A percentile compares a stretch with the other conserved stretches of the same genome.
phyloP scores from a whole-genome alignment of 805 yeast species.

The Lipomyces mesembrius region DNA sequence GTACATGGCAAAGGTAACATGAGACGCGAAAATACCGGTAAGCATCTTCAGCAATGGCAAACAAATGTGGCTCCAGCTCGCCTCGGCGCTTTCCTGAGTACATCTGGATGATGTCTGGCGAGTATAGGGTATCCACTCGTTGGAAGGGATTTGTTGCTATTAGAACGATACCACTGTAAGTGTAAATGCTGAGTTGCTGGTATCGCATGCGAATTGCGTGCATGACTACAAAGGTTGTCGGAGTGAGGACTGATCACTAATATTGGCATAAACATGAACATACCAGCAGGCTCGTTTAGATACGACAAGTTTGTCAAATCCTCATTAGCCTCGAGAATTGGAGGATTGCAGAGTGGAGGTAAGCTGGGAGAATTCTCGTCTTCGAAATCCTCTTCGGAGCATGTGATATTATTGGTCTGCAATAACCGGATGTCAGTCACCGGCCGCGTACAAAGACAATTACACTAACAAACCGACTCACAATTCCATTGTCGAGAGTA shows the following conservation, averaged over 20 bases:
- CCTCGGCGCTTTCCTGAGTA: slow-evolving; percentile 93
- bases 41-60: slow-evolving; percentile 98
- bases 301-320: slow-evolving; percentile 92
- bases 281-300: slow-evolving; percentile 84
- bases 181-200: slow-evolving; percentile 86
- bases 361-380: slow-evolving; percentile 55
- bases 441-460: background rate
- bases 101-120: slow-evolving; percentile 91
- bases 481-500: slow-evolving; percentile 55
- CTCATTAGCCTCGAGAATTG: slow-evolving; percentile 88
- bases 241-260: background rate
- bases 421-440: background rate
- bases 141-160: slow-evolving; percentile 97
- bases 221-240: slow-evolving; percentile 56
- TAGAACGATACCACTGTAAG: slow-evolving; percentile 94
- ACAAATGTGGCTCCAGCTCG: slow-evolving; percentile 94
- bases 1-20: no score
- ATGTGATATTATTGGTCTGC: slow-evolving; percentile 38
- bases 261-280: slow-evolving; percentile 1
- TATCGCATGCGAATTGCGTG: slow-evolving; percentile 92
- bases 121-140: slow-evolving; percentile 84
- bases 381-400: slow-evolving; percentile 34
- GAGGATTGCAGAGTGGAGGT: slow-evolving; percentile 89
- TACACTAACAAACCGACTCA: slow-evolving; percentile 16
- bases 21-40: slow-evolving; percentile 47